phyloP scores from a whole-genome alignment of 371 early-diverging fungal genomes.

The Chytridiales sp. region DNA sequence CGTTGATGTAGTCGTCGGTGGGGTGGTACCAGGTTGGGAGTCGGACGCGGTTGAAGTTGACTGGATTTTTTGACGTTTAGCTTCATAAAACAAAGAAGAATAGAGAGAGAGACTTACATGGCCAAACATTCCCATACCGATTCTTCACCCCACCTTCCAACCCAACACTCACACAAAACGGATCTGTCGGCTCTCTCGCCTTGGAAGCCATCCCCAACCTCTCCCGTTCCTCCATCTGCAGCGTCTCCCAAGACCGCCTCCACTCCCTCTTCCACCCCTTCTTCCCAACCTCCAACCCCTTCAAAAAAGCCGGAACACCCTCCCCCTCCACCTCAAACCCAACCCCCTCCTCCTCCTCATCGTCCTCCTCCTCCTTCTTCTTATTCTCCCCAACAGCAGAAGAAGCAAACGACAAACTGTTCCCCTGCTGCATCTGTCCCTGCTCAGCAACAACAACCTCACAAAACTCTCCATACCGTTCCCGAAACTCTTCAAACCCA shows the following conservation, averaged over 20 bases:
- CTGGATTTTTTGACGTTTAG: slow-evolving; percentile 19
- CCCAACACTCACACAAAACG: slow-evolving; percentile 26
- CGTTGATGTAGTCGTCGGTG: slow-evolving; percentile 29
- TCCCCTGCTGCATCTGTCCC: no score
- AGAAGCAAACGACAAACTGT: background rate
- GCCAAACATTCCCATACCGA: slow-evolving; percentile 37
- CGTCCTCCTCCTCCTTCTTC: background rate
- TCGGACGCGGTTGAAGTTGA: background rate
- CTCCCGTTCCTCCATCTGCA: slow-evolving; percentile 25
- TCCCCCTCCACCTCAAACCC: background rate
- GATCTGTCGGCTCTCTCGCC: slow-evolving; percentile 14
- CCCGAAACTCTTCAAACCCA: slow-evolving; percentile 12
- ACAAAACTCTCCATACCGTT: slow-evolving; percentile 12
- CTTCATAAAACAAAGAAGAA: background rate
- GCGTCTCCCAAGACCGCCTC: slow-evolving; percentile 7
- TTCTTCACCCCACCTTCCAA: slow-evolving; percentile 31
- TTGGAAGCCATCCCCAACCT: slow-evolving; percentile 22
- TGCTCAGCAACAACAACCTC: slow-evolving; percentile 6
- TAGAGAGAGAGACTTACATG: slow-evolving; percentile 21
- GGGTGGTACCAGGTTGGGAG: slow-evolving; percentile 1
- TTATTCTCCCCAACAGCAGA: background rate
- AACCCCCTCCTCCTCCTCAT: background rate
- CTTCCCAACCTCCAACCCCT: slow-evolving; percentile 8
- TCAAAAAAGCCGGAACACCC: slow-evolving; percentile 17
- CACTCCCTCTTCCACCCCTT: slow-evolving; percentile 14